phyloP scores from a whole-genome alignment of 179 eudicot genomes.

The Pouteria campechiana region DNA sequence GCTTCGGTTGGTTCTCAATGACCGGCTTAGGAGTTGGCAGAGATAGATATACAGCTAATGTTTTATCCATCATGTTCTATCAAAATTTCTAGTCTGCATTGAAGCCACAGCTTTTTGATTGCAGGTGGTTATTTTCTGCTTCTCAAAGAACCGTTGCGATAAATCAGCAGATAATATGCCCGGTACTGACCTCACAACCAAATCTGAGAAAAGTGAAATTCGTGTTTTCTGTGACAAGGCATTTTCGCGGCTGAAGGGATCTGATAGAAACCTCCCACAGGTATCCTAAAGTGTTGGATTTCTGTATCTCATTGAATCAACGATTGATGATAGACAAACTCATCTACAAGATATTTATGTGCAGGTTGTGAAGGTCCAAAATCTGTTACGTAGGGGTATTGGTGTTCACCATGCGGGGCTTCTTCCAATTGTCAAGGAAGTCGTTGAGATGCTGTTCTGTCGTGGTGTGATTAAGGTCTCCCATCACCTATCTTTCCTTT shows the following conservation, averaged over 20 bases:
- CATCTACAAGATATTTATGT: constrained; percentile 6
- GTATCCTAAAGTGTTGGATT: constrained; percentile 14
- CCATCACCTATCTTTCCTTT: background rate
- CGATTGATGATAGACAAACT: constrained; percentile 3
- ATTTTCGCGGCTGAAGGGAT: constrained; percentile 92
- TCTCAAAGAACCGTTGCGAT: constrained; percentile 95
- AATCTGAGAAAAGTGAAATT: constrained; percentile 88
- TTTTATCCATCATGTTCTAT: no score
- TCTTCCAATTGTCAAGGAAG: constrained; percentile 98
- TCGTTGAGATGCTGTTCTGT: constrained; percentile 96
- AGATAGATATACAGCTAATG: no score
- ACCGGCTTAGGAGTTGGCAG: no score
- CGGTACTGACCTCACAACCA: constrained; percentile 75
- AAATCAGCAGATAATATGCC: constrained; percentile 83
- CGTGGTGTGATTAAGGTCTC: constrained; percentile 99
- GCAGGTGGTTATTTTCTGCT: constrained; percentile 92
- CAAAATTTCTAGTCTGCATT: background rate
- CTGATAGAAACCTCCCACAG: constrained; percentile 96
- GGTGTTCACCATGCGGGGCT: constrained; percentile 98
- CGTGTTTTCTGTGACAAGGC: constrained; percentile 95
- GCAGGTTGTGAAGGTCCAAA: constrained; percentile 88
- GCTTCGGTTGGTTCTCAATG: no score
- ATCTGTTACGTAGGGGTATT: constrained; percentile 82
- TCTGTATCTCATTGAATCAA: constrained; percentile 1
- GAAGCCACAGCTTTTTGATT: constrained; percentile 5